Base-by-base conservation (phyloP, 768 basidiomycete species). In the Tricholoma flavovirens region DNA sequence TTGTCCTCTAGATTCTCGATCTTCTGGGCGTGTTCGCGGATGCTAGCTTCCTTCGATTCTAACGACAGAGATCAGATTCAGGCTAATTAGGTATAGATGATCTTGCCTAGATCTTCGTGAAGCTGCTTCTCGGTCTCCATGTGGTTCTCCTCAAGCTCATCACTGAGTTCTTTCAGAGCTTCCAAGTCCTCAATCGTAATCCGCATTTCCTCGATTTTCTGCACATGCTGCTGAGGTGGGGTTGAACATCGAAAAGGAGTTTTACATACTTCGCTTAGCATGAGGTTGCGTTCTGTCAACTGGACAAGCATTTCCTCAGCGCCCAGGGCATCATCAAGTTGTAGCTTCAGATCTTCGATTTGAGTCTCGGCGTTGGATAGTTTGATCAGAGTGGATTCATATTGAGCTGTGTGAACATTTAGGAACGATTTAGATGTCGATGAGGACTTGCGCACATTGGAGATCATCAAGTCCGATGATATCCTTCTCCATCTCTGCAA, bases 141-240 rank as follows among this genome's bases (percentile, higher is more conserved):
- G 60, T 98, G 96, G 63, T 92, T 94, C 71, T 98, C 95, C 69
- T 98, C 97, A 2, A 99, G 80, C 71, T 99, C 97, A 59, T 99
- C 96, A 55, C 88, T 93, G 49, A 99, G 86, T 65, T 98, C 97
- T 67, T 95, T 91, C 40, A 99, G 82, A 10, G 94, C 84, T 67
- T 99, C 97, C 3, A 98, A 83, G 64, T 99, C 97, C 68, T 98
- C 96, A 54, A 98, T 93, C 0, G 90, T 91, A 54, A 92, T 87
- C 11, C 93, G 83, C 90, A 98, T 95, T 71, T 98, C 94, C 68
- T 98, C 97, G 60, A 98, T 93, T 84, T 94, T 95, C 91, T 95
- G 63, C 4, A 21, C 35, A 30, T 49, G 22, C 8, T 38, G 14
- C n/a, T 22, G 59, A 10, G 64, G 17, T 35, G 29, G 1, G 19